Percentiles rank a stretch among this genome's conserved stretches.
These are phyloP conservation scores for Diatrype stigma DNA, from an alignment of 2,329 filamentous ascomycete genomes.

Conservation along the genomic window DNA sequence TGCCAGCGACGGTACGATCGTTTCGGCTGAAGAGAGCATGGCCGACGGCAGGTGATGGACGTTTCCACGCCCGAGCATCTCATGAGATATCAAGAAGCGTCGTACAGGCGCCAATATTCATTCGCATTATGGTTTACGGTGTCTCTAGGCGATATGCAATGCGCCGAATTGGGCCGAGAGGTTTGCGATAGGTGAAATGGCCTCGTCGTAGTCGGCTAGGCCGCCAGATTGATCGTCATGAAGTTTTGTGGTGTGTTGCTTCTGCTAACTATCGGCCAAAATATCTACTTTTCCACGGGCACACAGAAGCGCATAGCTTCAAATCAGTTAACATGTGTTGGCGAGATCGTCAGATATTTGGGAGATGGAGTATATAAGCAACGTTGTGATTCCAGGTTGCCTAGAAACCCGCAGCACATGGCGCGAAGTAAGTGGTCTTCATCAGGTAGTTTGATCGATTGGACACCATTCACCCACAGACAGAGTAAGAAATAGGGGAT, in stretches of 20 bases:
- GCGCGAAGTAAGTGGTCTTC: constrained; percentile 8
- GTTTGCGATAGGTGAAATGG: no score
- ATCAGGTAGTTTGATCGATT: constrained; percentile 7
- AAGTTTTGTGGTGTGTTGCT: no score
- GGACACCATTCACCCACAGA: neutral
- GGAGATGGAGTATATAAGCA: neutral
- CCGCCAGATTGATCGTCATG: no score
- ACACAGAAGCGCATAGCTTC: no score
- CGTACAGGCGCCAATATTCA: constrained; percentile 15
- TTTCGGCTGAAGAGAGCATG: constrained; percentile 26
- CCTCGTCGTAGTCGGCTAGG: no score
- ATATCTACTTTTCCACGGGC: no score
- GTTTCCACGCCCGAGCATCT: neutral
- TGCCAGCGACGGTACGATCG: constrained; percentile 15
- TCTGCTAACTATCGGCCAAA: no score
- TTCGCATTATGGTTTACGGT: constrained; percentile 14
- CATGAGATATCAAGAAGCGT: constrained; percentile 14
- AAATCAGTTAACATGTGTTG: no score
- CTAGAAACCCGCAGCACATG: constrained; percentile 11
- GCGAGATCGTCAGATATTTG: no score
- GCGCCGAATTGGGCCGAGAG: neutral
- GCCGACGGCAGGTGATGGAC: constrained; percentile 1
- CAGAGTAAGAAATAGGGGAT: neutral
- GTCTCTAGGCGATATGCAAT: neutral
- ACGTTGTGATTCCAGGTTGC: constrained; percentile 8